A percentile compares a stretch with the other conserved stretches of the same genome.
phyloP scores from a whole-genome alignment of 768 basidiomycete species.

The Rhizopogon vesiculosus region DNA sequence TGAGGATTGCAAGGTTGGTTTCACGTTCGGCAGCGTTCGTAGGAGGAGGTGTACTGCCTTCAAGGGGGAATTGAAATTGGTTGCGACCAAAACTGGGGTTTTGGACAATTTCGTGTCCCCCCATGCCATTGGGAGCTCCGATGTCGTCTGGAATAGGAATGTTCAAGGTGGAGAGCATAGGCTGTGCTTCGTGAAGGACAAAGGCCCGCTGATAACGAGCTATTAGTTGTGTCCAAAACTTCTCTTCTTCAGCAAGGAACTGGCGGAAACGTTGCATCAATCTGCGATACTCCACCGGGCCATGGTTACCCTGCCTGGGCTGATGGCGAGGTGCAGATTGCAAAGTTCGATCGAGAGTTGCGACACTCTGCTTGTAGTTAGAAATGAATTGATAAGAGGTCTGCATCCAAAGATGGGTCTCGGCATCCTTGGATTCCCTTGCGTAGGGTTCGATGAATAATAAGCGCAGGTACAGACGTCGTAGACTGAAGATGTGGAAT shows the following conservation, averaged over 20 bases:
- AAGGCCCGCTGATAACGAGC: slow-evolving; percentile 71
- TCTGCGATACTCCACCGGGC: slow-evolving; percentile 81
- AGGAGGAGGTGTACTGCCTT: slow-evolving; percentile 35
- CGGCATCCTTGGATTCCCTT: slow-evolving; percentile 72
- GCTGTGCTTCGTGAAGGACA: slow-evolving; percentile 57
- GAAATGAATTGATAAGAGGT: slow-evolving; percentile 85
- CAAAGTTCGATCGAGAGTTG: slow-evolving; percentile 55
- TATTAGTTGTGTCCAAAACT: slow-evolving; percentile 84
- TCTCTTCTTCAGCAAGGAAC: slow-evolving; percentile 86
- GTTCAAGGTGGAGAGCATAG: slow-evolving; percentile 53
- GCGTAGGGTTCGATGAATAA: slow-evolving; percentile 66
- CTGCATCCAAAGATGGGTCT: slow-evolving; percentile 89
- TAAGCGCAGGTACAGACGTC: slow-evolving; percentile 64
- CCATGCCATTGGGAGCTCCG: slow-evolving; percentile 16
- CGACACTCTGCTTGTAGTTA: slow-evolving; percentile 73
- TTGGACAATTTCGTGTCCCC: slow-evolving; percentile 9
- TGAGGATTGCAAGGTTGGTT: slow-evolving; percentile 67
- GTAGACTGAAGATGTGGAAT: slow-evolving; percentile 42
- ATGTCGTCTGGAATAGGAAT: slow-evolving; percentile 42
- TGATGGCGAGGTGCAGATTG: slow-evolving; percentile 37
- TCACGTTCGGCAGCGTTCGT: slow-evolving; percentile 49
- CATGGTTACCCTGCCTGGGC: slow-evolving; percentile 38
- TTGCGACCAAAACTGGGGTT: slow-evolving; percentile 41
- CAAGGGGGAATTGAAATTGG: slow-evolving; percentile 61
- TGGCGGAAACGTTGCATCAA: slow-evolving; percentile 84